Conservation (phyloP, 139 green algal species). For the Micractinium conductrix region DNA sequence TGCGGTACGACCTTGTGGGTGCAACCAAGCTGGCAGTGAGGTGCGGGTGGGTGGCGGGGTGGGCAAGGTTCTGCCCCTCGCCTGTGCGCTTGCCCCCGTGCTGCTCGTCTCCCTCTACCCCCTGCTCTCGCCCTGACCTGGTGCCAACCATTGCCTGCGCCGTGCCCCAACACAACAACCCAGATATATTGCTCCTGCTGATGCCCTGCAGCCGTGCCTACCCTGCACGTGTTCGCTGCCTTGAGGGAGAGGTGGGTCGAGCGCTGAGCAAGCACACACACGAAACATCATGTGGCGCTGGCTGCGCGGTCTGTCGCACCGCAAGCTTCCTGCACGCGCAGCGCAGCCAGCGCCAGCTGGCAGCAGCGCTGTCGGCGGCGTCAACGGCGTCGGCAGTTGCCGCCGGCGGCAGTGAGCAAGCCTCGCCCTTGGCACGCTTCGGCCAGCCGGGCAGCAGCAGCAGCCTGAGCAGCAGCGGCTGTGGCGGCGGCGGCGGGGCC, state of each 20-base stretch:
- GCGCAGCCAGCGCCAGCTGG: slow-evolving; percentile 2
- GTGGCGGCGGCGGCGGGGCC: too few relatives aligned
- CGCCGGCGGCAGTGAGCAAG: background rate
- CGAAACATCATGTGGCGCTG: background rate
- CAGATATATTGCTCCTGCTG: too few relatives aligned
- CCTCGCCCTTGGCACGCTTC: background rate
- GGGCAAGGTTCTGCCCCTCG: background rate
- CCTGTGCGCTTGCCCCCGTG: background rate
- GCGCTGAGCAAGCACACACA: background rate
- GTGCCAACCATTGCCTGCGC: too few relatives aligned
- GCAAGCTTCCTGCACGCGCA: background rate
- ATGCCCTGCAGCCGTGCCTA: slow-evolving; percentile 16
- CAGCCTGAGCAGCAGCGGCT: background rate
- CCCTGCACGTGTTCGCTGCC: background rate
- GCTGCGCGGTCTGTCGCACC: slow-evolving; percentile 13
- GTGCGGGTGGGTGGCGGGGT: background rate
- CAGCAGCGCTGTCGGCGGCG: background rate
- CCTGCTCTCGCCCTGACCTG: too few relatives aligned
- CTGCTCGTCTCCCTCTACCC: too few relatives aligned
- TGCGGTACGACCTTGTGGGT: slow-evolving; percentile 61
- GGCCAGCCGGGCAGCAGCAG: background rate
- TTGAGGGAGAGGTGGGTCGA: background rate
- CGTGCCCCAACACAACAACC: too few relatives aligned
- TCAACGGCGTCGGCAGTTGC: background rate
- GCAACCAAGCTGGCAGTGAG: slow-evolving; percentile 42